Conservation (phyloP, 2,329 filamentous ascomycete species). For the Phaeosphaeria sp. region DNA sequence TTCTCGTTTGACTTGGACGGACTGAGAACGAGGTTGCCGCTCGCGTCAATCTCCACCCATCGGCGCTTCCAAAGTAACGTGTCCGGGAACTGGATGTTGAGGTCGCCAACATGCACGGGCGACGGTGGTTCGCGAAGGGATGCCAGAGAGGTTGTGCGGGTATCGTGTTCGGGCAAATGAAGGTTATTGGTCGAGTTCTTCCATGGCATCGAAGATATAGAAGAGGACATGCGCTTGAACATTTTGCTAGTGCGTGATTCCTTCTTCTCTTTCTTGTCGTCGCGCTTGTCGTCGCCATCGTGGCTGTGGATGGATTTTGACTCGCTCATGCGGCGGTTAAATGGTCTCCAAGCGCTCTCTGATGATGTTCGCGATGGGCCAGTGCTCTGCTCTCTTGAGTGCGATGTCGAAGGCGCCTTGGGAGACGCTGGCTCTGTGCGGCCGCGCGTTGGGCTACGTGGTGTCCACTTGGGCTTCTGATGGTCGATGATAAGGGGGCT, state of each 20-base stretch:
- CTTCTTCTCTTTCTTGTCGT: slow-evolving; percentile 59
- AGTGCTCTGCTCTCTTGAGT: slow-evolving; percentile 37
- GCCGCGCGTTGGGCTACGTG: slow-evolving; percentile 33
- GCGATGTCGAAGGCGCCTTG: slow-evolving; percentile 37
- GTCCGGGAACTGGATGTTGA: slow-evolving; percentile 97
- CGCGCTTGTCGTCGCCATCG: slow-evolving; percentile 48
- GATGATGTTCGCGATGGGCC: slow-evolving; percentile 46
- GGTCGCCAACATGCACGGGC: slow-evolving; percentile 78
- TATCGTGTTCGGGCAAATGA: slow-evolving; percentile 49
- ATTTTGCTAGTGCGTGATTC: slow-evolving; percentile 66
- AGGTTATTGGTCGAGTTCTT: slow-evolving; percentile 54
- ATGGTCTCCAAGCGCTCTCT: slow-evolving; percentile 48
- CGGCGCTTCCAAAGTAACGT: slow-evolving; percentile 95
- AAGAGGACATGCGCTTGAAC: slow-evolving; percentile 70
- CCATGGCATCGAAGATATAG: slow-evolving; percentile 60
- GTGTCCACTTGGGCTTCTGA: slow-evolving; percentile 49
- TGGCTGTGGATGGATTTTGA: slow-evolving; percentile 38
- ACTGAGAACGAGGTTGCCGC: slow-evolving; percentile 83
- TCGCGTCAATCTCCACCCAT: slow-evolving; percentile 81
- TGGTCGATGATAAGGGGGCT: slow-evolving; percentile 70
- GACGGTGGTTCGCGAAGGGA: slow-evolving; percentile 54
- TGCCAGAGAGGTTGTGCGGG: slow-evolving; percentile 31
- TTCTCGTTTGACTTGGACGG: slow-evolving; percentile 68
- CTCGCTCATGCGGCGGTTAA: slow-evolving; percentile 48
- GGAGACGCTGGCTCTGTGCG: slow-evolving; percentile 42